Base-by-base conservation (phyloP, 257 asterid genomes). In the Scutellaria barbata region DNA sequence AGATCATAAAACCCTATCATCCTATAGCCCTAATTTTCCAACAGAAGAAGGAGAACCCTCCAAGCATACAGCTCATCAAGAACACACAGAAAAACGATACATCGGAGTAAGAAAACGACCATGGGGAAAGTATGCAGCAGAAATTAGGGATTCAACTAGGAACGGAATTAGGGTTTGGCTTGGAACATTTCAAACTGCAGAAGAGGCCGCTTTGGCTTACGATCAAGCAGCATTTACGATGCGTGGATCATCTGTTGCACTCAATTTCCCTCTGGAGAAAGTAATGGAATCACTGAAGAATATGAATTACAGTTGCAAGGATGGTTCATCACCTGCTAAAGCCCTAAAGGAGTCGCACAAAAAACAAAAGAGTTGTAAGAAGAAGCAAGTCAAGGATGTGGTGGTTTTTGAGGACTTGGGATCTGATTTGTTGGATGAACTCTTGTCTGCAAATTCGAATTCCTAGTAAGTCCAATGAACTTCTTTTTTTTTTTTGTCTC, bases 71-170 rank as follows among this genome's bases (percentile, higher is more conserved):
- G 25, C 30, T 14, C 3, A 50, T 14, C 4, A 14, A 51, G 25
- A 14, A 17, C 13, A 8, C 10, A 6, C 4, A 7, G n/a, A 71
- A 42, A 77, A 55, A 9, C 72, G 73, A 6, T 80, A 81, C 39
- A 46, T 69, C 60, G 89, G 89, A 0, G 87, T 85, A 1, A 68
- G 87, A 25, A 82, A 71, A 57, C 72, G 85, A 60, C 82, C 89
- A 9, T 82, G 89, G 89, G 89, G 87, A 5, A 81, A 74, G 58
- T 84, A 68, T 11, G 85, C 86, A 0, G 86, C 89, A 0, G 86
- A 84, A 45, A 82, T 85, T 7, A 69, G 89, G 75, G 89, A 85
- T 73, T 85, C 89, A 0, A 81, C 85, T 2, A 75, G 85, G 73
- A 41, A 61, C 4, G 89, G 89, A 25, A 22, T 7, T 30, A 77